These are phyloP conservation scores for Naganishia onofrii DNA, from an alignment of 768 basidiomycete species.

Conservation along the genomic window DNA sequence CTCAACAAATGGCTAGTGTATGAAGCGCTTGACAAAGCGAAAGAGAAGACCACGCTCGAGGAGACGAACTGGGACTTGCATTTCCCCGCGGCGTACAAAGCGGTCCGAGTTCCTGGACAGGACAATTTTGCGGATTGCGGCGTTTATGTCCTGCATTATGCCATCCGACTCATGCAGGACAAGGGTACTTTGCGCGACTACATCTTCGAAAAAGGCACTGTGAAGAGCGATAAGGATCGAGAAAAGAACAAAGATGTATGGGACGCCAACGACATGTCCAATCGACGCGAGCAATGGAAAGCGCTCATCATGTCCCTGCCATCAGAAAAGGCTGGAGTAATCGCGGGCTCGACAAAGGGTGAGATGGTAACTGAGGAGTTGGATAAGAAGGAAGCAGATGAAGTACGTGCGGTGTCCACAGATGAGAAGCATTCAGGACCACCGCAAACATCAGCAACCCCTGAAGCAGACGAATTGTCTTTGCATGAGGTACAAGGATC, in stretches of 20 bases:
- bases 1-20: constrained; percentile 66
- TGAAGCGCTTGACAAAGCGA: constrained; percentile 83
- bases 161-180: constrained; percentile 2
- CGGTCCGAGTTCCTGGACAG: constrained; percentile 75
- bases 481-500: no score
- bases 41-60: constrained; percentile 61
- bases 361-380: neutral
- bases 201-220: constrained; percentile 8
- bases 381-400: neutral
- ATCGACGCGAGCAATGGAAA: constrained; percentile 4
- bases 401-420: neutral
- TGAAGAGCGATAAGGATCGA: neutral
- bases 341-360: neutral
- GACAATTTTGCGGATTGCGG: constrained; percentile 91
- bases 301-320: neutral
- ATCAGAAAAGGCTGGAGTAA: neutral
- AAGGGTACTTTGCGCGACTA: neutral
- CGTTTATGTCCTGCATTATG: constrained; percentile 80
- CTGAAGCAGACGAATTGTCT: neutral
- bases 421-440: neutral
- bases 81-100: constrained; percentile 45
- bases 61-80: constrained; percentile 34
- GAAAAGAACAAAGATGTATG: constrained; percentile 18
- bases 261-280: constrained; percentile 4
- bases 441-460: neutral